Evolutionary conservation across 2,329 filamentous ascomycete genomes (phyloP), one percentile per base, ranked within the genome.

Genomic region (Fusarium tjaetaba): DNA sequence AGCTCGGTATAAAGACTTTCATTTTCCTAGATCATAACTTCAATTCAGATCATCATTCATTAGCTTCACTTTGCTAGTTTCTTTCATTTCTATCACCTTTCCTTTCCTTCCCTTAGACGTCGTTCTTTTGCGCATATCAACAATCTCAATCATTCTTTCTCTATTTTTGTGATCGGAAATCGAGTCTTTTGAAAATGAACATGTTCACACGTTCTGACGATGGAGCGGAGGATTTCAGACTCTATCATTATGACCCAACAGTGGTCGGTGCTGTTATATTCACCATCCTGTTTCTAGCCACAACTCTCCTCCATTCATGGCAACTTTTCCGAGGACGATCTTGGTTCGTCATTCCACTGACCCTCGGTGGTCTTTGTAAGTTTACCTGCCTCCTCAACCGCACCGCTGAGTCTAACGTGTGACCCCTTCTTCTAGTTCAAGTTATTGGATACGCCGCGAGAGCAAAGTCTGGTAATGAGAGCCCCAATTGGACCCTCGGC

Each of bases 221-320:
- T 9, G 62, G 38, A 18, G 28, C 22, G 0, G 62, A 56, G 7
- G 22, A 30, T 0, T 67, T 60, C 16, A 22, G 1, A 10, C 45
- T 60, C 9, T 67, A 67, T 14, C 62, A 67, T 20, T 67, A 67
- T 2, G 26, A 67, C 1, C 65, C 65, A 2, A 60, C 65, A 5
- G 41, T 67, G 15, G 52, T 10, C 1, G 65, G 65, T 9, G 62
- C 43, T 26, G 65, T 11, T 11, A 26, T 67, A 8, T 67, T 67
- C 11, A 28, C 62, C 0, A 30, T 67, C 10, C 62, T 67, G 0
- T 67, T 60, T 4, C 22, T 51, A 2, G 39, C 20, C 22, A 67
- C 65, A 0, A 67, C 65, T 0, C 16, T 67, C 7, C 2, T 60
- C 1, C 65, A 67, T 1, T n/a, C n/a, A 3, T 67, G 65, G 65